Conservation (phyloP, 139 green algal species). For the Pseudopediastrum boryanum region DNA sequence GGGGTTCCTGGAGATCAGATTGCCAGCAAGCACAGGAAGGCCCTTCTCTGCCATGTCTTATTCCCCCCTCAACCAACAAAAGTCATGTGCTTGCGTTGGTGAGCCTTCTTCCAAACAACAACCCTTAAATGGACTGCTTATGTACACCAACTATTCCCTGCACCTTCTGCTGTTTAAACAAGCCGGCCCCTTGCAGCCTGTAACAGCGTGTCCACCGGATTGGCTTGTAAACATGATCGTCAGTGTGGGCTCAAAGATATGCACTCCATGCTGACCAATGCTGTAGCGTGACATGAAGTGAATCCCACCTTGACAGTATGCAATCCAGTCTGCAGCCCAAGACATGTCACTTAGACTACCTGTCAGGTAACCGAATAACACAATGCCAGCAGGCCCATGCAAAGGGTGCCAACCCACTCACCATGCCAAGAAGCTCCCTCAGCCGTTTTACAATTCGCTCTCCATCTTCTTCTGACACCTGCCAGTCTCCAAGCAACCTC, state of each 20-base stretch:
- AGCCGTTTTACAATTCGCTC: slow-evolving; percentile 17
- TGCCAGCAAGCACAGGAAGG: no score
- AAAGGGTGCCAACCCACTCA: background rate
- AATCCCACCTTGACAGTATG: background rate
- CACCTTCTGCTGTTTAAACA: no score
- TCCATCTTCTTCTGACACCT: slow-evolving; percentile 16
- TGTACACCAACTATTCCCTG: no score
- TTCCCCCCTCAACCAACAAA: no score
- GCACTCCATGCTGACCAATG: no score
- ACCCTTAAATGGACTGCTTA: no score
- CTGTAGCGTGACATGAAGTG: background rate
- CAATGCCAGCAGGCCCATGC: background rate
- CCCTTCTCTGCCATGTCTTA: no score
- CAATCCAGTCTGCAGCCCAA: background rate
- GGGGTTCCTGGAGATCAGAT: no score
- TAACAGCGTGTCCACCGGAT: background rate
- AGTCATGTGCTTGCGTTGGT: no score
- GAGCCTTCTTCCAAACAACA: no score
- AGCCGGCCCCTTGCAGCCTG: no score
- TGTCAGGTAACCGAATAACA: background rate
- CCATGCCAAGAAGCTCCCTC: slow-evolving; percentile 25
- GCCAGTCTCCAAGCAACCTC: background rate
- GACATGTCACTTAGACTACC: background rate
- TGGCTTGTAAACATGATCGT: background rate
- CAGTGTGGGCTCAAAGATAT: no score